phyloP scores from a whole-genome alignment of 441 rosid species.

The Erysimum cheiri region DNA sequence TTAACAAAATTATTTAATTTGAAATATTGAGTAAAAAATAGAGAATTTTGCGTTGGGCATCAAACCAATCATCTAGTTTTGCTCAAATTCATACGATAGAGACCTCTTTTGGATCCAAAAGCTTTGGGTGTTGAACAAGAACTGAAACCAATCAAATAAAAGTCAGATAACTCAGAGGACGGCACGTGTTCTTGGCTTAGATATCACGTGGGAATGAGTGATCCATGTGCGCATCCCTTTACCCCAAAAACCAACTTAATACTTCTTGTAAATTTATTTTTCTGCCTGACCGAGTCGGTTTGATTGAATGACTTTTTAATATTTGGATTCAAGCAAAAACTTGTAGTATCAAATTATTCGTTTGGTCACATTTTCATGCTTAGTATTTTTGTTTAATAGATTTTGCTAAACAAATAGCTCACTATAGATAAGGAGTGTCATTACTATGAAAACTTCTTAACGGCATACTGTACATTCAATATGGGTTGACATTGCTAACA shows the following conservation, averaged over 20 bases:
- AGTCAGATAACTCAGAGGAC: constrained; percentile 40
- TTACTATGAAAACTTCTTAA: too few relatives aligned
- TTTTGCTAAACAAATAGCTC: too few relatives aligned
- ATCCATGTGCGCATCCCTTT: constrained; percentile 43
- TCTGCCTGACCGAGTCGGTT: not conserved
- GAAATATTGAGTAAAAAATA: constrained; percentile 26
- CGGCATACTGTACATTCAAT: too few relatives aligned
- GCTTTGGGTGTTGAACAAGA: constrained; percentile 40
- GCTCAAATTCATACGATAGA: constrained; percentile 45
- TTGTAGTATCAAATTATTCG: not conserved
- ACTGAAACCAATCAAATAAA: constrained; percentile 39
- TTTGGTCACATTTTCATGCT: not conserved
- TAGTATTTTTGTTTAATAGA: not conserved
- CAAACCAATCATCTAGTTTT: constrained; percentile 43
- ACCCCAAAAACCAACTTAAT: constrained; percentile 37
- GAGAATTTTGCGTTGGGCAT: constrained; percentile 38
- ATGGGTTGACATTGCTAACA: too few relatives aligned
- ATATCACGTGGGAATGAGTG: constrained; percentile 44
- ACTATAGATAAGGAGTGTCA: too few relatives aligned
- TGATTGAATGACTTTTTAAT: not conserved
- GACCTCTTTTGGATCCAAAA: constrained; percentile 47
- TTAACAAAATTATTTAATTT: not conserved
- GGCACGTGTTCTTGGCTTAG: constrained; percentile 44
- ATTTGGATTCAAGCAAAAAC: not conserved
- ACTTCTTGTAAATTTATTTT: not conserved